A percentile compares a stretch with the other conserved stretches of the same genome.
Evolutionary conservation across 2,329 filamentous ascomycete species (phyloP).

Genomic region (Blastomyces emzantsi): DNA sequence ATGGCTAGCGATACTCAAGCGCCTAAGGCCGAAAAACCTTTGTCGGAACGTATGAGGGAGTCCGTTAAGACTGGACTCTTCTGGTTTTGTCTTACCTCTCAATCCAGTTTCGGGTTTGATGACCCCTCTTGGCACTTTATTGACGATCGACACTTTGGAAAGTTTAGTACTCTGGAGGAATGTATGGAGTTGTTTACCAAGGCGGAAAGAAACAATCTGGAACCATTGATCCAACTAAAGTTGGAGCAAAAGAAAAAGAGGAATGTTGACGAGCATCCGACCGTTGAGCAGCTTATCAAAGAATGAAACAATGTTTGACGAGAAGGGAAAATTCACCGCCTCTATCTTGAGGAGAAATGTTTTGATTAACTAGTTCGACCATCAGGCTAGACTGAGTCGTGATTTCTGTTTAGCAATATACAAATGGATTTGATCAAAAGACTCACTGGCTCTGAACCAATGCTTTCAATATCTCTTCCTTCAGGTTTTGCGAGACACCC

Average conservation of each 20-base stretch:
- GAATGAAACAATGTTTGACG: not conserved
- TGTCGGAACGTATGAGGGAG: not conserved
- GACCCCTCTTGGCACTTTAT: not conserved
- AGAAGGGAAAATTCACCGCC: not conserved
- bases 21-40: not conserved
- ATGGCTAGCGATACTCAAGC: not conserved
- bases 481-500: not conserved
- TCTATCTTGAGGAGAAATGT: not conserved
- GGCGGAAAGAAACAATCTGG: not conserved
- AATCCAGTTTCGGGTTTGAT: not conserved
- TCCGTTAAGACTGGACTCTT: not conserved
- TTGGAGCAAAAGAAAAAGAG: not conserved
- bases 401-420: not conserved
- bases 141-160: not conserved
- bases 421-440: not conserved
- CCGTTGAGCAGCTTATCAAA: not conserved
- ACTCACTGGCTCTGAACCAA: not conserved
- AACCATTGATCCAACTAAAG: not conserved
- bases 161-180: not conserved
- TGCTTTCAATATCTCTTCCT: conserved; percentile 1
- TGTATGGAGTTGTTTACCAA: not conserved
- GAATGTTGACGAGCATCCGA: not conserved
- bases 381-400: not conserved
- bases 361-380: not conserved
- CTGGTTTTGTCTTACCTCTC: not conserved